Evolutionary conservation across 1,284 basidiomycete species (phyloP).

Genomic region (Omphalotus olearius): DNA sequence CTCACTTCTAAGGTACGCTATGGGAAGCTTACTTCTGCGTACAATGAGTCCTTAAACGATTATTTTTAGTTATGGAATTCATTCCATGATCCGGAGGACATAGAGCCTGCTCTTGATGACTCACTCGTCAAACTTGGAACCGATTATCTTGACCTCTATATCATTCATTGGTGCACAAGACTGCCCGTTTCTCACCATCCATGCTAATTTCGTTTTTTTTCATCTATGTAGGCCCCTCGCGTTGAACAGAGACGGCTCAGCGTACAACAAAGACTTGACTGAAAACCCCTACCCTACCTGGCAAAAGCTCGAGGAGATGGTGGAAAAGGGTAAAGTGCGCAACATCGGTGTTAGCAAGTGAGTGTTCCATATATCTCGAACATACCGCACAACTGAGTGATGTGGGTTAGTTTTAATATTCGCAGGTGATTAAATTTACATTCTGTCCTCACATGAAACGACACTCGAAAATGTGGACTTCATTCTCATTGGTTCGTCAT

Average conservation of each 20-base stretch:
- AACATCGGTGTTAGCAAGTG: conserved; percentile 85
- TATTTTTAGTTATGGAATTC: conserved; percentile 59
- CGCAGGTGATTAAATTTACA: conserved; percentile 21
- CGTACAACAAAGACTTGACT: conserved; percentile 61
- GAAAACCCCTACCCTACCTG: conserved; percentile 79
- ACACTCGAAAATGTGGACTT: too few species aligned
- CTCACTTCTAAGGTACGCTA: conserved; percentile 46
- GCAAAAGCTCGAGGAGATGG: conserved; percentile 79
- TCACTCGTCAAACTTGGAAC: conserved; percentile 64
- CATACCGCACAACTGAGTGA: neutral
- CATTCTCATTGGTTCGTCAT: neutral
- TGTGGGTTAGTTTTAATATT: conserved; percentile 48
- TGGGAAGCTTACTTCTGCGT: neutral
- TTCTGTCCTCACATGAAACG: too few species aligned
- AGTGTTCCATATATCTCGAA: conserved; percentile 15
- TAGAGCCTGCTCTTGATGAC: conserved; percentile 67
- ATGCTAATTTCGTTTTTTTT: neutral
- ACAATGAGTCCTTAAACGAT: neutral
- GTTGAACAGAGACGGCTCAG: conserved; percentile 53
- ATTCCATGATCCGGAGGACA: conserved; percentile 61
- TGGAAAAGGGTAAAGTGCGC: conserved; percentile 73
- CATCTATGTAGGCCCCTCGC: conserved; percentile 67
- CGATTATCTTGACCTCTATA: conserved; percentile 76
- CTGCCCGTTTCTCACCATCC: conserved; percentile 7
- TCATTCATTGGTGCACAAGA: conserved; percentile 73